phyloP scores from a whole-genome alignment of 1,284 basidiomycete genomes.

The Sphagnurus paluster region DNA sequence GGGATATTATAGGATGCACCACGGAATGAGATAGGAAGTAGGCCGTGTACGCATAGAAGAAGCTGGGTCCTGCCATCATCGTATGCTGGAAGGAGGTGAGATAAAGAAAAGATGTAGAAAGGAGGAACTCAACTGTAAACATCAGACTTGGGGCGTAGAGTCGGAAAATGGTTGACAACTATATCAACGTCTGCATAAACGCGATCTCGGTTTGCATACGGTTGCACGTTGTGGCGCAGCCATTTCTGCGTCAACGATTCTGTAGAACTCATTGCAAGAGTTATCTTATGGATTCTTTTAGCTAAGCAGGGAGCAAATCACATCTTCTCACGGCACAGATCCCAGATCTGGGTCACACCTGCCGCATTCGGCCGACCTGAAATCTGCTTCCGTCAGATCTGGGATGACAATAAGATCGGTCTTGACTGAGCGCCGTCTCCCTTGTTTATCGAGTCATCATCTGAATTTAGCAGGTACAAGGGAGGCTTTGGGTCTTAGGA shows the following conservation, averaged over 20 bases:
- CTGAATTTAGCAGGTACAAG: conserved; percentile 24
- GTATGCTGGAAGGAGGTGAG: conserved; percentile 57
- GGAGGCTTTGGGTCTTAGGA: conserved; percentile 3
- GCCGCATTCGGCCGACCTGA: conserved; percentile 22
- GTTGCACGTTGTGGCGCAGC: conserved; percentile 68
- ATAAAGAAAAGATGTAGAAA: conserved; percentile 3
- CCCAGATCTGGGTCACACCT: conserved; percentile 29
- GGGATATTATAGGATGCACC: conserved; percentile 91
- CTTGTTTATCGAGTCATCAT: conserved; percentile 14
- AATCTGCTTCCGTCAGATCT: conserved; percentile 33
- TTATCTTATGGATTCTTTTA: conserved; percentile 1
- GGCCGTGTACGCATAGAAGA: conserved; percentile 87
- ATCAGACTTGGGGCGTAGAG: conserved; percentile 87
- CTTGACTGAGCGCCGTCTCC: conserved; percentile 15
- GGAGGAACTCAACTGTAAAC: conserved; percentile 87
- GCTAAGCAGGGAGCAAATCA: conserved; percentile 3
- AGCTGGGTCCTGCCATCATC: conserved; percentile 94
- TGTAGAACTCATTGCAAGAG: conserved; percentile 19
- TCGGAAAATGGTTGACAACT: conserved; percentile 57
- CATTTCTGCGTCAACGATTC: conserved; percentile 54
- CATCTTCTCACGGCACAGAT: conserved; percentile 22
- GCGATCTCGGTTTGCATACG: conserved; percentile 63
- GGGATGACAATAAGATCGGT: conserved; percentile 18
- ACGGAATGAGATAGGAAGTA: conserved; percentile 85
- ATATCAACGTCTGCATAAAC: conserved; percentile 65